Evolutionary conservation across 2,329 filamentous ascomycete species (phyloP), one percentile per base, ranked within the genome.

Genomic region (Drechslera avenae): DNA sequence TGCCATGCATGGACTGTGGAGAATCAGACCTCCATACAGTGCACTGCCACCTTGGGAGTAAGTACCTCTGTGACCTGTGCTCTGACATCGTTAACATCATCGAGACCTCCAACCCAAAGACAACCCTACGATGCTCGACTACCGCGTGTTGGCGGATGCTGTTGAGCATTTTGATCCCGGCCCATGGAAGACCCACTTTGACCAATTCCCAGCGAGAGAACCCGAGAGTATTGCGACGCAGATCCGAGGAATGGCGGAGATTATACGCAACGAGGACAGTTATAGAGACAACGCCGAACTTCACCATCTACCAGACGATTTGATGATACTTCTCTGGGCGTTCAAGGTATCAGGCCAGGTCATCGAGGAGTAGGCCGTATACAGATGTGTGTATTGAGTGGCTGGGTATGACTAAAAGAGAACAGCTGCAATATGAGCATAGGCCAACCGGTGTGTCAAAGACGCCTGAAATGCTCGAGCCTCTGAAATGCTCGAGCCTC

Each of bases 1-100:
- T 65, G 2, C 60, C 62, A 34, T 70, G 68, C 26, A 63, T 70
- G 46, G 65, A 67, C 18, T 71, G 68, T 23, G 64, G 50, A 13
- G 35, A 53, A 28, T 40, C 44, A 6, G 28, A 45, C 5, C 34
- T 28, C 1, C 65, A 68, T 19, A 44, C 7, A 1, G 33, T 3
- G 5, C 52, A 57, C 17, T 69, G 67, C 18, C 28, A 61, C 21
- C 52, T 68, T 39, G 58, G 53, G 3, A 59, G 66, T 68, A 58
- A 51, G 63, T 46, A 3, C 17, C 16, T n/a, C 4, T 6, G 14
- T 18, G 2, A 3, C n/a, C 16, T 3, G 16, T 32, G 10, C 0
- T 19, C 4, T 10, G 3, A 3, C 3, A 5, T 7, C 12, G 34
- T 39, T 58, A 42, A 50, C 17, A 23, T 0, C 3, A 1, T 23